Base-by-base conservation (phyloP, 139 green algal species). In the Volvox africanus region DNA sequence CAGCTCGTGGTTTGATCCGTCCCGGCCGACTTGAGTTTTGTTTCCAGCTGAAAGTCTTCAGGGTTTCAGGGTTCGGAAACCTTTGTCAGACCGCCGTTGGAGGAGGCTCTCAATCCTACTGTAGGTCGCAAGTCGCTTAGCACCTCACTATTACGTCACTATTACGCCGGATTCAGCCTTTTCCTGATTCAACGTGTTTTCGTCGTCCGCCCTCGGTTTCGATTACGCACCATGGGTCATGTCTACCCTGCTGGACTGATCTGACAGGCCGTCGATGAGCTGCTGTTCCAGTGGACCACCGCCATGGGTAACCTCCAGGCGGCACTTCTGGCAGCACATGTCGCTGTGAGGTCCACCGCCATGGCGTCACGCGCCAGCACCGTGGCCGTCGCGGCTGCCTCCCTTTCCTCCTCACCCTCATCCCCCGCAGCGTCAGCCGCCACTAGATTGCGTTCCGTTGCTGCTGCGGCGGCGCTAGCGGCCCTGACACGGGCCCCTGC, bases 261-360 rank as follows among this genome's bases (percentile, higher is more conserved):
- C 9, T 14, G 5, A 55, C 71, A 89, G 85, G 44, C 44, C 5
- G 85, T 89, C 14, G 85, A 89, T 32, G 85, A 83, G 44, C 44
- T 89, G 44, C 85, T 89, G 44, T 89, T 82, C n/a, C 85, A 83
- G 67, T 89, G 85, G 85, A 61, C 44, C 44, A 17, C n/a, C 36
- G 85, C 85, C 50, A 82, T 89, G 85, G 44, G 44, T 37, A 76
- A 82, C 35, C 85, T 89, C 44, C 28, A 37, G 21, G 71, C 85
- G 26, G 85, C 85, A 20, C 69, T 89, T 71, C 85, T 83, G 71
- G 50, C 50, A 9, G 85, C 85, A 18, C 71, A 89, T 73, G 71
- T 82, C 33, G n/a, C n/a, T 14, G 28, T 73, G 19, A 69, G 71
- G 12, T n/a, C 71, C n/a, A n/a, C 30, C 71, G 71, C 84, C 36